phyloP scores from a whole-genome alignment of 768 basidiomycete genomes.

The Gautieria morchelliformis region DNA sequence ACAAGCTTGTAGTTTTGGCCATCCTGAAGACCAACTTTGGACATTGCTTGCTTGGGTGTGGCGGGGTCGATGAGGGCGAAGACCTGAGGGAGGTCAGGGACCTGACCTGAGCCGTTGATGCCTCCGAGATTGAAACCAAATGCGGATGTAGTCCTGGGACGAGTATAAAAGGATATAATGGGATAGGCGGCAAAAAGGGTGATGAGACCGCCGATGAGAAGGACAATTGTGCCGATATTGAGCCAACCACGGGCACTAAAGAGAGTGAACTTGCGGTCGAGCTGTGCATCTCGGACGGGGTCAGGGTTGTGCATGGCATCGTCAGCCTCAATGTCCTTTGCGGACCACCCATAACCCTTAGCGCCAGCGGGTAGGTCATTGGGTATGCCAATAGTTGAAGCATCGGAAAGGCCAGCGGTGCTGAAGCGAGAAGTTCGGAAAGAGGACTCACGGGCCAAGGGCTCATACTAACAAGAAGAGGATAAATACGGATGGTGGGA shows the following conservation, averaged over 20 bases:
- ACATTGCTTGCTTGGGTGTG: slow-evolving; percentile 51
- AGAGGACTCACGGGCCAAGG: slow-evolving; percentile 1
- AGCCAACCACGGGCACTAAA: slow-evolving; percentile 80
- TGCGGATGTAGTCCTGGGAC: slow-evolving; percentile 17
- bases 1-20: slow-evolving; percentile 74
- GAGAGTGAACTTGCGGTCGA: slow-evolving; percentile 52
- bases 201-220: slow-evolving; percentile 60
- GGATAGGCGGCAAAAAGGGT: slow-evolving; percentile 86
- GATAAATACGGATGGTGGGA: neutral
- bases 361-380: slow-evolving; percentile 7
- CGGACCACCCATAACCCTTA: slow-evolving; percentile 14
- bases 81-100: slow-evolving; percentile 63
- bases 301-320: slow-evolving; percentile 87
- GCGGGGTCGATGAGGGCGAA: slow-evolving; percentile 65
- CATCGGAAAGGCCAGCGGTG: slow-evolving; percentile 6
- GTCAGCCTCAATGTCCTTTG: slow-evolving; percentile 75
- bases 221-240: slow-evolving; percentile 64
- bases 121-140: slow-evolving; percentile 80
- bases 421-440: slow-evolving; percentile 6
- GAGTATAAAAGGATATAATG: slow-evolving; percentile 43
- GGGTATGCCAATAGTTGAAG: slow-evolving; percentile 8
- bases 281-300: slow-evolving; percentile 54
- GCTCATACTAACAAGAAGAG: neutral
- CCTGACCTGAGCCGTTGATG: slow-evolving; percentile 80
- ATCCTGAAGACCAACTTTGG: slow-evolving; percentile 55